Conservation (phyloP, 2,329 filamentous ascomycete genomes). For the Colletotrichum gloeosporioides region DNA sequence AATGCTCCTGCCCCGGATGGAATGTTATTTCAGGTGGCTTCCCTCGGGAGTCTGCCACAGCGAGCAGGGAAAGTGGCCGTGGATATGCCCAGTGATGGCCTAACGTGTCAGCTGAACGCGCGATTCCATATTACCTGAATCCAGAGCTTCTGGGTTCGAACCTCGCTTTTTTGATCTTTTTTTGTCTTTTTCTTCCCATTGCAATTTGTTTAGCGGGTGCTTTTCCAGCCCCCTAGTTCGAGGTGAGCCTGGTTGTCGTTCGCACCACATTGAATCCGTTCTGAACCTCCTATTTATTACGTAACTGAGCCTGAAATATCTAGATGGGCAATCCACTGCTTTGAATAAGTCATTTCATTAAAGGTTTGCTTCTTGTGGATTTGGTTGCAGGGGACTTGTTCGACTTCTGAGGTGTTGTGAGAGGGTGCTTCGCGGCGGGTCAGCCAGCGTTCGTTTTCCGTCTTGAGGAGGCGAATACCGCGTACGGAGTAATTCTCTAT, state of each 20-base stretch:
- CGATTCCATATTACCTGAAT: background rate
- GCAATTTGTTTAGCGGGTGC: background rate
- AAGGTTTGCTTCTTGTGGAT: no score
- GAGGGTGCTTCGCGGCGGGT: no score
- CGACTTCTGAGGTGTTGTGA: no score
- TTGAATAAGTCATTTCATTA: no score
- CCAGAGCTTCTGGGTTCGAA: background rate
- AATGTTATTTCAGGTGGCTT: background rate
- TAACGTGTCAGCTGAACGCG: background rate
- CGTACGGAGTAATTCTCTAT: no score
- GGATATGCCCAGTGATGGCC: background rate
- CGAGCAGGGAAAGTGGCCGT: background rate
- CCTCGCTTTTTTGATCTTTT: background rate
- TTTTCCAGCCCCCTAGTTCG: background rate
- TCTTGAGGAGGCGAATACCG: no score
- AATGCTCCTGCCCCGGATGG: background rate
- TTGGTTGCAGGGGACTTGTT: no score
- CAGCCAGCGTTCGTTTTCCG: no score
- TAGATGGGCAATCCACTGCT: no score
- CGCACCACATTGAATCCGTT: background rate
- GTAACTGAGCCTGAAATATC: background rate
- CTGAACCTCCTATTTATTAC: fast-evolving
- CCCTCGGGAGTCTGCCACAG: background rate
- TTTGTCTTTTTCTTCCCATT: background rate
- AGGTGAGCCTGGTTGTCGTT: background rate